phyloP scores from a whole-genome alignment of 78 protist genomes.

The Trichosphaerium sp. region DNA sequence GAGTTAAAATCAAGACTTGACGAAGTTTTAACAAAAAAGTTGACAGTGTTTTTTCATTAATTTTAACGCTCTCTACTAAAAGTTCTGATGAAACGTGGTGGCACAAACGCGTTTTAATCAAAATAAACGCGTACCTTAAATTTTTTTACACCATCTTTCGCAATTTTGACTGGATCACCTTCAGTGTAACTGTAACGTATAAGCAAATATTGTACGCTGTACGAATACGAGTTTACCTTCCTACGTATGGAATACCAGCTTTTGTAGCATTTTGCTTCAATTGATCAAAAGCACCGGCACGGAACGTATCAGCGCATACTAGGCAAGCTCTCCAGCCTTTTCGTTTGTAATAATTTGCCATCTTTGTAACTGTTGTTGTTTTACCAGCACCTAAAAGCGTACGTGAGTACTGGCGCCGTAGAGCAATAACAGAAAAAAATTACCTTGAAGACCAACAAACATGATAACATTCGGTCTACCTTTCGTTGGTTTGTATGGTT shows the following conservation, averaged over 20 bases:
- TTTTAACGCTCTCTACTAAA: too few species aligned
- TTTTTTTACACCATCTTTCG: conserved; percentile 83
- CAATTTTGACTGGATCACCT: conserved; percentile 86
- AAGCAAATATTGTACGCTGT: conserved; percentile 1
- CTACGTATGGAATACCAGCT: conserved; percentile 88
- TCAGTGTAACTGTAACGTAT: conserved; percentile 39
- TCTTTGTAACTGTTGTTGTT: conserved; percentile 63
- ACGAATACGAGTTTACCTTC: conserved; percentile 8
- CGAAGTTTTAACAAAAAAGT: not conserved
- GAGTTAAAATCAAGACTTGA: not conserved
- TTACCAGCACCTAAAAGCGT: conserved; percentile 64
- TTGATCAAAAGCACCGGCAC: conserved; percentile 99
- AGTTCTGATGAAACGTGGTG: too few species aligned
- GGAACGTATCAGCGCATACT: conserved; percentile 99
- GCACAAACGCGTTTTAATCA: too few species aligned
- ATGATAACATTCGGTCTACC: conserved; percentile 86
- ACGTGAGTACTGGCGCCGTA: too few species aligned
- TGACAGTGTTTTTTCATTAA: conserved; percentile 14
- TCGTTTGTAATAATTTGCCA: conserved; percentile 79
- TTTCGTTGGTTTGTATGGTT: conserved; percentile 75
- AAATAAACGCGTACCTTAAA: too few species aligned
- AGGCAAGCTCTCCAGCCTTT: conserved; percentile 83
- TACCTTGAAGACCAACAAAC: conserved; percentile 98
- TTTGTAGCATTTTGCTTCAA: conserved; percentile 95
- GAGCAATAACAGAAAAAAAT: conserved; percentile 7